Evolutionary conservation across 1,284 basidiomycete species (phyloP), one percentile per base, ranked within the genome.

Genomic region (Ceratobasidium sp.): DNA sequence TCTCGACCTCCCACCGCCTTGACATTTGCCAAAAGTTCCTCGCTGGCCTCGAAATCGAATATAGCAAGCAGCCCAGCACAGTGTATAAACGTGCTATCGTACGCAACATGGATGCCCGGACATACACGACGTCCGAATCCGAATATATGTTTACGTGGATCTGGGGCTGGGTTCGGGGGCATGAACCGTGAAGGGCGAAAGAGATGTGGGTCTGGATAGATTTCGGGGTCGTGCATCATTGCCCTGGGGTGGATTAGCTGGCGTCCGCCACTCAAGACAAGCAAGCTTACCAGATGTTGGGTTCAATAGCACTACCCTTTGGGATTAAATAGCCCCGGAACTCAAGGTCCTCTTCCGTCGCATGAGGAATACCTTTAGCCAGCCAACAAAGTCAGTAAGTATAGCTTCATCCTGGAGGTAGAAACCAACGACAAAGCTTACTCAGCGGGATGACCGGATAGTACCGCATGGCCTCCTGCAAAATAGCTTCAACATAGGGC

Each of bases 381-480:
- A 33, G 33, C 33, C 33, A 33, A 4, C 33, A 33, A 33, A 33
- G 33, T 33, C 33, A 33, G 33, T 33, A 33, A 4, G 33, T 4
- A 33, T 4, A 33, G 33, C 33, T 33, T 33, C 33, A 33, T 2
- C 33, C 70, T 73, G n/a, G 1, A 28, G 20, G n/a, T 17, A 38
- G 33, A 15, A 5, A 65, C 20, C 44, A 15, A 46, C 40, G 23
- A 62, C 28, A 38, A 61, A 28, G 20, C 70, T 44, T 20, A 74
- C 70, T 23, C 2, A 74, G 33, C 17, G 70, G 70, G 20, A 52
- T 59, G 13, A 62, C 57, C 7, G 70, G 70, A 46, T 61, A 61
- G 20, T 62, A 62, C 15, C 70, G 46, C 57, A 74, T 62, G 10
- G 59, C 80, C 78, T 85, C 85, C 10, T 80, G 82, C 42, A 84